Conservation (phyloP, 1,139 yeast species). For the Hemisphaericaspora xylofermentans region DNA sequence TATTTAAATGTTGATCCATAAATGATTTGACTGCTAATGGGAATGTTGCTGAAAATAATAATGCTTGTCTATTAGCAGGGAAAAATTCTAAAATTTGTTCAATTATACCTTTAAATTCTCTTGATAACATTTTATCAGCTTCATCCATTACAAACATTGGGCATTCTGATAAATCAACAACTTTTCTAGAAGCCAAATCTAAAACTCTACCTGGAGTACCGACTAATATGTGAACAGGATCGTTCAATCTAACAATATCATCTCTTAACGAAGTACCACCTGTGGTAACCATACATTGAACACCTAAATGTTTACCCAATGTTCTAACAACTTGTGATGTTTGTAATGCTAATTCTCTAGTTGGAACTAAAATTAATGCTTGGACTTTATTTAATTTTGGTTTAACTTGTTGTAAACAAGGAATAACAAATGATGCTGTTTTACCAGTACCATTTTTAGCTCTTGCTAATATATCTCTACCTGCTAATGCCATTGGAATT, state of each 20-base stretch:
- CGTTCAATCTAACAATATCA: slow-evolving; percentile 89
- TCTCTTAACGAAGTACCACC: slow-evolving; percentile 96
- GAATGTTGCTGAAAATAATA: slow-evolving; percentile 93
- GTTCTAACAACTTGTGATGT: slow-evolving; percentile 97
- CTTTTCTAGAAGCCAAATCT: slow-evolving; percentile 84
- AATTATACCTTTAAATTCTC: slow-evolving; percentile 85
- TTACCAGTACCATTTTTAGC: slow-evolving; percentile 99
- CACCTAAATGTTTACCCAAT: slow-evolving; percentile 89
- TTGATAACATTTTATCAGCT: slow-evolving; percentile 94
- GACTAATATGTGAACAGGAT: slow-evolving; percentile 86
- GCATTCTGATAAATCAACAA: slow-evolving; percentile 87
- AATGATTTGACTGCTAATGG: slow-evolving; percentile 91
- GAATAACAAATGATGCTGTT: slow-evolving; percentile 93
- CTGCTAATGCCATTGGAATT: slow-evolving; percentile 92
- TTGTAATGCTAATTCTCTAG: slow-evolving; percentile 94
- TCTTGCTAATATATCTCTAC: slow-evolving; percentile 94
- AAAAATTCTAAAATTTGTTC: slow-evolving; percentile 84
- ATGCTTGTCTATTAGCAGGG: slow-evolving; percentile 80
- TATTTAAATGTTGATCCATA: slow-evolving; percentile 86
- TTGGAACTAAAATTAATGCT: slow-evolving; percentile 85
- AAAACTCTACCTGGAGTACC: slow-evolving; percentile 97
- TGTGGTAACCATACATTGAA: slow-evolving; percentile 96
- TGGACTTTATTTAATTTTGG: slow-evolving; percentile 85
- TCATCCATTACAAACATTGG: slow-evolving; percentile 96
- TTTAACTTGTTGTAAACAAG: slow-evolving; percentile 79